phyloP scores from a whole-genome alignment of 2,329 filamentous ascomycete genomes.

The Hypomyces rosellus region DNA sequence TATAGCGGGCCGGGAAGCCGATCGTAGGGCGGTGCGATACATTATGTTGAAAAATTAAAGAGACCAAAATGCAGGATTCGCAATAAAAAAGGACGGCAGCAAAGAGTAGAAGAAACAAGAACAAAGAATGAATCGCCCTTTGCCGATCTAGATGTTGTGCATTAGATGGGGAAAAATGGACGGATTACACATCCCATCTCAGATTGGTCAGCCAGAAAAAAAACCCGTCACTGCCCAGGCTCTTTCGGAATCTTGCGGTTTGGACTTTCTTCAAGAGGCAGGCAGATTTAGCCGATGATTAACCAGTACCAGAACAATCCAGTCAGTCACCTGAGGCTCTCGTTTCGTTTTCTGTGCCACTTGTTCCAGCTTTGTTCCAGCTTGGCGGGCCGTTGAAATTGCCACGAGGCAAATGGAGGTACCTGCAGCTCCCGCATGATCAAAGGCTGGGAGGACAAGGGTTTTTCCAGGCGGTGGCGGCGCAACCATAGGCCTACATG shows the following conservation, averaged over 20 bases:
- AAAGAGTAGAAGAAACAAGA: neutral
- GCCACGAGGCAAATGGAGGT: neutral
- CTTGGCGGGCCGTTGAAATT: neutral
- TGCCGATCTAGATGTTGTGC: neutral
- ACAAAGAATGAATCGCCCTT: slow-evolving; percentile 1
- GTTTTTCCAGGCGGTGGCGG: neutral
- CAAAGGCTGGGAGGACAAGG: no score
- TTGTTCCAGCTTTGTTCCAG: neutral
- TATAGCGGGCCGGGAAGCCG: slow-evolving; percentile 39
- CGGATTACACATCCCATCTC: neutral
- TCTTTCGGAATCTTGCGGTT: neutral
- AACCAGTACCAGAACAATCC: neutral
- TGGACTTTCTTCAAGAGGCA: neutral
- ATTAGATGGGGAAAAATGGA: no score
- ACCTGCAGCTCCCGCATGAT: neutral
- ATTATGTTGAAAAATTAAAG: slow-evolving; percentile 25
- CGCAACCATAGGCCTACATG: neutral
- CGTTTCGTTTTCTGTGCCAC: neutral
- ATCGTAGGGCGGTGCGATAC: slow-evolving; percentile 48
- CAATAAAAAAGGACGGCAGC: slow-evolving; percentile 3
- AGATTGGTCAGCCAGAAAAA: slow-evolving; percentile 11
- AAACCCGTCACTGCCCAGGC: neutral
- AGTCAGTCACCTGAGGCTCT: neutral
- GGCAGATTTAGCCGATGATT: slow-evolving; percentile 4
- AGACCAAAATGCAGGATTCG: neutral